phyloP scores from a whole-genome alignment of 768 basidiomycete species.

The Kondoa malvinella region DNA sequence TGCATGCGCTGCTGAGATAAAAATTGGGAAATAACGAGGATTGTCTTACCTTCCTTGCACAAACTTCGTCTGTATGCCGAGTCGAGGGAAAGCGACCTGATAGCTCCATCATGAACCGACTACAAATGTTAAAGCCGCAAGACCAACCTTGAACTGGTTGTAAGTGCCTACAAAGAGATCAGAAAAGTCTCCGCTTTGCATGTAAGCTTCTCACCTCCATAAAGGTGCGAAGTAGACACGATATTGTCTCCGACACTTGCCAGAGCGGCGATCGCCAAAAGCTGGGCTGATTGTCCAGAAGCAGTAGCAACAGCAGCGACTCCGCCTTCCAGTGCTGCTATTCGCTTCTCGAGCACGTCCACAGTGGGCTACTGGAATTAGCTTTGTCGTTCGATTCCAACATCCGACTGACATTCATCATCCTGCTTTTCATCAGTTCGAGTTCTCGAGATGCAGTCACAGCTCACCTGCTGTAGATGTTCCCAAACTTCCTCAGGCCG shows the following conservation, averaged over 20 bases:
- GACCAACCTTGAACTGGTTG: conserved; percentile 19
- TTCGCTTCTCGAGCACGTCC: conserved; percentile 60
- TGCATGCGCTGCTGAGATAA: too few relatives aligned
- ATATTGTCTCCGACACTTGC: conserved; percentile 50
- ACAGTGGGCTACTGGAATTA: conserved; percentile 21
- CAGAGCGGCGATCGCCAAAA: conserved; percentile 45
- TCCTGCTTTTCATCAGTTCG: too few relatives aligned
- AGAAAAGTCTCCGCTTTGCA: not conserved
- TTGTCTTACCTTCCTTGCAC: conserved; percentile 42
- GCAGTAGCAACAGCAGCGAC: conserved; percentile 52
- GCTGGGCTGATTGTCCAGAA: conserved; percentile 59
- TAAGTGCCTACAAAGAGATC: conserved; percentile 11
- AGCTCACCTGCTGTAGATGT: not conserved
- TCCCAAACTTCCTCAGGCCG: conserved; percentile 35
- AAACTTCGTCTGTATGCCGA: conserved; percentile 49
- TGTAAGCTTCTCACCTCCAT: conserved; percentile 43
- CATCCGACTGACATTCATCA: conserved; percentile 29
- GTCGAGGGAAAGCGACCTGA: conserved; percentile 44
- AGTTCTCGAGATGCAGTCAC: too few relatives aligned
- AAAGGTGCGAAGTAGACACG: conserved; percentile 50
- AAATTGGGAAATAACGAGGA: too few relatives aligned
- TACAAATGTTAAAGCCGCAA: conserved; percentile 1
- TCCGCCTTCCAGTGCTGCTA: conserved; percentile 66
- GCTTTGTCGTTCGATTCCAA: conserved; percentile 5
- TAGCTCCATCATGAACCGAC: not conserved